A percentile compares a stretch with the other conserved stretches of the same genome.
These are phyloP conservation scores for Termitomyces sp. DNA, from an alignment of 768 basidiomycete species.

Conservation along the genomic window DNA sequence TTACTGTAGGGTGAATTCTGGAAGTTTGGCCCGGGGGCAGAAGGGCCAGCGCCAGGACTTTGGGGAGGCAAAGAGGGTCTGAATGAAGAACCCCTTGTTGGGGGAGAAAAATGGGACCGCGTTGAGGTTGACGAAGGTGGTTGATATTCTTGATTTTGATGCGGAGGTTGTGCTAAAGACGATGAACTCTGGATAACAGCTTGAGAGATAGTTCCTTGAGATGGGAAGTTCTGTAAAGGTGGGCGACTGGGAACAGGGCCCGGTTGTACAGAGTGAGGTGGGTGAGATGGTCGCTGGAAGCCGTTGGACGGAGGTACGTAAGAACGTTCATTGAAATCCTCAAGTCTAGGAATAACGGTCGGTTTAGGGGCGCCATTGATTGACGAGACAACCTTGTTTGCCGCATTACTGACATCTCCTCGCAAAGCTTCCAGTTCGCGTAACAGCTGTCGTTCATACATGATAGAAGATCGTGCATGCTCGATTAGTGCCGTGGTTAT, in stretches of 20 bases:
- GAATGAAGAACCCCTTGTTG: conserved; percentile 9
- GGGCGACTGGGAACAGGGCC: conserved; percentile 17
- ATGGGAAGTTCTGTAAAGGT: conserved; percentile 17
- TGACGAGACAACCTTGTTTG: conserved; percentile 48
- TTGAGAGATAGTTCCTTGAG: conserved; percentile 19
- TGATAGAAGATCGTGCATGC: conserved; percentile 85
- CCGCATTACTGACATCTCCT: conserved; percentile 66
- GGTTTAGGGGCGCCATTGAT: conserved; percentile 55
- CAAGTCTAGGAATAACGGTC: conserved; percentile 53
- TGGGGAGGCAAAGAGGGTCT: conserved; percentile 30
- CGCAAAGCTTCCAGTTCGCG: conserved; percentile 83
- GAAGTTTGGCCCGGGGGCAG: conserved; percentile 30
- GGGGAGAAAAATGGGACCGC: conserved; percentile 14
- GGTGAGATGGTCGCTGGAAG: conserved; percentile 24
- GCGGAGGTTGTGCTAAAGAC: conserved; percentile 17
- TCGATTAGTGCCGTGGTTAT: conserved; percentile 86
- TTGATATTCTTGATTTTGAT: conserved; percentile 20
- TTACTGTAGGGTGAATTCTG: conserved; percentile 22
- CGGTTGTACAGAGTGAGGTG: conserved; percentile 28
- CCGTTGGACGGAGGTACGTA: conserved; percentile 25
- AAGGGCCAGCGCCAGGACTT: conserved; percentile 53
- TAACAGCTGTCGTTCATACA: conserved; percentile 87
- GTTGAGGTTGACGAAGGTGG: conserved; percentile 24
- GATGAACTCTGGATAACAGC: conserved; percentile 4
- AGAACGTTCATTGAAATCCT: conserved; percentile 44